These are phyloP conservation scores for Phytophthora pseudosyringae DNA, from an alignment of 352 stramenopile species.

Conservation along the genomic window DNA sequence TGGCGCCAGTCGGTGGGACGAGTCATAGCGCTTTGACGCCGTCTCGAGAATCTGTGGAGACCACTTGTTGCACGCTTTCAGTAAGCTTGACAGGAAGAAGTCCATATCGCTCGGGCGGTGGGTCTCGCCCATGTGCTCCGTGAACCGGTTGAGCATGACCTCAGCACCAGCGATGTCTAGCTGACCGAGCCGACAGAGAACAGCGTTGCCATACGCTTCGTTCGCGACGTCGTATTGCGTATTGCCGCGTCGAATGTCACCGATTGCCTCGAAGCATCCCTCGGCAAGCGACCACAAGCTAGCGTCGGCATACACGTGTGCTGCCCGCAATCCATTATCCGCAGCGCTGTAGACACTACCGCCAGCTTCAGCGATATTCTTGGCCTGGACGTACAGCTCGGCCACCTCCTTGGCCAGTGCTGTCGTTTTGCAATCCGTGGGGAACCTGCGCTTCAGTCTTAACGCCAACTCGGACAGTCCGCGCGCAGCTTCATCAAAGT, in stretches of 20 bases:
- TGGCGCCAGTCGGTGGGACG: conserved; percentile 47
- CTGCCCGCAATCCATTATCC: conserved; percentile 60
- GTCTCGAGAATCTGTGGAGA: conserved; percentile 55
- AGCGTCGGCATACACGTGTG: conserved; percentile 58
- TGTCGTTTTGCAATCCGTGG: conserved; percentile 47
- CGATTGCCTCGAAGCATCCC: conserved; percentile 60
- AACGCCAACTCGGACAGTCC: conserved; percentile 64
- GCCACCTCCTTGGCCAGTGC: conserved; percentile 46
- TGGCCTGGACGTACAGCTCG: conserved; percentile 60
- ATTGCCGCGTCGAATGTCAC: conserved; percentile 51
- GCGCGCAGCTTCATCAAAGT: conserved; percentile 74
- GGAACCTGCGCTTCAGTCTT: conserved; percentile 69
- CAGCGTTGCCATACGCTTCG: conserved; percentile 64
- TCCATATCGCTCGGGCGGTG: conserved; percentile 58
- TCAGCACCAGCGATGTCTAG: conserved; percentile 65
- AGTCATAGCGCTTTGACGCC: conserved; percentile 59
- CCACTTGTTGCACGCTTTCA: conserved; percentile 69
- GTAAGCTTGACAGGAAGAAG: conserved; percentile 52
- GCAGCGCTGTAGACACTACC: conserved; percentile 53
- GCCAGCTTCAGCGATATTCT: conserved; percentile 60
- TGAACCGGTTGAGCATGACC: conserved; percentile 54
- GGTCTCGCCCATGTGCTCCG: conserved; percentile 36
- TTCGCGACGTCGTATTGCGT: conserved; percentile 46
- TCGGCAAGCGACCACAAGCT: conserved; percentile 61
- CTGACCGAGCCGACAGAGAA: conserved; percentile 65